Base-by-base conservation (phyloP, 75 land plant species). In the Larix kaempferi region DNA sequence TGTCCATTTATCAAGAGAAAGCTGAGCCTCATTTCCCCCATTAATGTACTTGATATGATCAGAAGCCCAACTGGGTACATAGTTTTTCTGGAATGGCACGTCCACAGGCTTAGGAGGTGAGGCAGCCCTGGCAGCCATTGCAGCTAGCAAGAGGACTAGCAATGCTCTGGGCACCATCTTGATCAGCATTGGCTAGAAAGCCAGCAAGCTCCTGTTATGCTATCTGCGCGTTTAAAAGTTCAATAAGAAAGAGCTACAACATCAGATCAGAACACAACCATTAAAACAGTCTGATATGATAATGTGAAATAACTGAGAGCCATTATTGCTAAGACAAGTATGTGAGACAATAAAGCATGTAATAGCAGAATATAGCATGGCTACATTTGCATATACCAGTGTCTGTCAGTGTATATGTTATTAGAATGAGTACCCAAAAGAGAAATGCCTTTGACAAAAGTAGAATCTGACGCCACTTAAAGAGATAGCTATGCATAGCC, bases 1-100 rank as follows among this genome's bases (percentile, higher is more conserved):
- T 52, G 80, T 78, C 76, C 41, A 82, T 78, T 82, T 82, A 58
- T 82, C 83, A 16, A 82, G 37, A 21, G 41, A 52, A 44, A 82
- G 83, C 19, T 73, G 74, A 12, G 57, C 59, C 23, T 82, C 76
- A 33, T 60, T 82, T 17, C 83, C 83, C 13, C 83, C 80, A 73
- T 78, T 60, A 66, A 73, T 57, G 60, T 78, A 78, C 71, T 82
- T 82, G 65, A 82, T 82, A 56, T 82, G 83, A 56, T 82, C 83
- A 33, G 14, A 2, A 13, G 83, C 80, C 83, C 80, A 78, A 1
- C 80, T 78, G 22, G 83, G 83, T 13, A 49, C 76, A 61, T 82
- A 82, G 52, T 82, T 82, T 26, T 62, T 82, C 44, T 75, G 82
- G 29, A 77, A 78, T 25, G 79, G 74, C 35, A 78, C 79, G 17